Evolutionary conservation across 768 basidiomycete genomes (phyloP), one percentile per base, ranked within the genome.

Genomic region (Fomitopsis pulvina): DNA sequence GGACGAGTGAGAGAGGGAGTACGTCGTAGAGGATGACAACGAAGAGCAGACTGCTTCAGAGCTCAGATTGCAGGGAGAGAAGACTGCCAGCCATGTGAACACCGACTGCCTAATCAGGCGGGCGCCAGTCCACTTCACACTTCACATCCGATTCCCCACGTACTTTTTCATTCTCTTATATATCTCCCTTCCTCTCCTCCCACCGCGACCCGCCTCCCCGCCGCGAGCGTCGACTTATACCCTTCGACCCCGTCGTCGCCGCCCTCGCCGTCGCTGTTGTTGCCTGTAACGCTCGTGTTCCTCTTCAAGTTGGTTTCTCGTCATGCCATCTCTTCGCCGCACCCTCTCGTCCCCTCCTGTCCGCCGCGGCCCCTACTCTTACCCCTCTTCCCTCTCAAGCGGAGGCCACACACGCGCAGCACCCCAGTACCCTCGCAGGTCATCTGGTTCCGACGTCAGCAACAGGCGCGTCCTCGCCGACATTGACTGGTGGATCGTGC

Each of bases 401-500:
- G 29, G 48, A 27, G 45, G 20, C 39, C 68, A 73, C 50, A 68
- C 62, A 14, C 66, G 78, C 37, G 68, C 77, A 50, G 53, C 52
- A 27, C 57, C 55, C 43, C 65, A 61, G 28, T 62, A 61, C 47
- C 66, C 68, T 7, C 77, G 84, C 61, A 81, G 87, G 52, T 77
- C 84, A 11, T 80, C 81, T 20, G 83, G 79, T 53, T 85, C 86
- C 57, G 81, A 85, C 61, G 78, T 77, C 29, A 66, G 63, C 57
- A 71, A 66, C 55, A 76, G 88, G 62, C 76, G 86, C 57, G 85
- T 91, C 58, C 75, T 91, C 53, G 87, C 85, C 28, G 88, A 91
- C 71, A 84, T 91, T 61, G 87, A 89, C 65, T 91, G 88, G 87
- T 90, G 87, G 87, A 78, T 74, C 59, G 87, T 90, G 57, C 70